phyloP scores from a whole-genome alignment of 257 asterid genomes.

The Nicotiana otophora region DNA sequence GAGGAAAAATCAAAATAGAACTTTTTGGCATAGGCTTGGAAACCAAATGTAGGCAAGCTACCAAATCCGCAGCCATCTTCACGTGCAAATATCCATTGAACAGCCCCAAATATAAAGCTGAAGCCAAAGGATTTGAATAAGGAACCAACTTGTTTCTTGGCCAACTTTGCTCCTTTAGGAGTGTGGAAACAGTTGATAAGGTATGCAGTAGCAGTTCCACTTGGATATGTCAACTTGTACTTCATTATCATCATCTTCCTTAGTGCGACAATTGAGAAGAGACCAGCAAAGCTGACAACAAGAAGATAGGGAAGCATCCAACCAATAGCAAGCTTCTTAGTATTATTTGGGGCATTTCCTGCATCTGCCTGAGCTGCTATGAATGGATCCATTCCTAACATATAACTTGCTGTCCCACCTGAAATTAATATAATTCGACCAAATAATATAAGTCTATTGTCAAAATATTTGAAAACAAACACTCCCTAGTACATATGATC shows the following conservation, averaged over 20 bases:
- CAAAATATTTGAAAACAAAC: not conserved
- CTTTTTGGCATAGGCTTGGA: conserved; percentile 43
- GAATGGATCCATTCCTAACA: conserved; percentile 55
- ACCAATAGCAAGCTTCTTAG: conserved; percentile 43
- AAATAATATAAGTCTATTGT: not conserved
- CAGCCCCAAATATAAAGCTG: conserved; percentile 51
- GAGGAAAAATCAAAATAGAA: conserved; percentile 25
- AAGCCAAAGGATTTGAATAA: conserved; percentile 55
- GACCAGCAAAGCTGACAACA: conserved; percentile 67
- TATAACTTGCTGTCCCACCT: conserved; percentile 82
- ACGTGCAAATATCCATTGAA: conserved; percentile 65
- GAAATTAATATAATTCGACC: not conserved
- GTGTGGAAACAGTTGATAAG: conserved; percentile 89
- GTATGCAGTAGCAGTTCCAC: conserved; percentile 85
- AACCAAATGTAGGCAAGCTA: conserved; percentile 77
- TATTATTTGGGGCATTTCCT: conserved; percentile 45
- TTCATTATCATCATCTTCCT: conserved; percentile 53
- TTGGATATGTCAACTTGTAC: conserved; percentile 77
- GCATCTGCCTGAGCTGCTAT: conserved; percentile 45
- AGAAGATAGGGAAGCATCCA: conserved; percentile 64
- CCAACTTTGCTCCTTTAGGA: conserved; percentile 69
- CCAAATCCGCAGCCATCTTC: conserved; percentile 66
- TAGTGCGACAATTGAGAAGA: conserved; percentile 69
- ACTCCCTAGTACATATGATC: no score
- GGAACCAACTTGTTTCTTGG: conserved; percentile 55